phyloP scores from a whole-genome alignment of 1,139 yeast genomes.

The Suhomyces yuchorum region DNA sequence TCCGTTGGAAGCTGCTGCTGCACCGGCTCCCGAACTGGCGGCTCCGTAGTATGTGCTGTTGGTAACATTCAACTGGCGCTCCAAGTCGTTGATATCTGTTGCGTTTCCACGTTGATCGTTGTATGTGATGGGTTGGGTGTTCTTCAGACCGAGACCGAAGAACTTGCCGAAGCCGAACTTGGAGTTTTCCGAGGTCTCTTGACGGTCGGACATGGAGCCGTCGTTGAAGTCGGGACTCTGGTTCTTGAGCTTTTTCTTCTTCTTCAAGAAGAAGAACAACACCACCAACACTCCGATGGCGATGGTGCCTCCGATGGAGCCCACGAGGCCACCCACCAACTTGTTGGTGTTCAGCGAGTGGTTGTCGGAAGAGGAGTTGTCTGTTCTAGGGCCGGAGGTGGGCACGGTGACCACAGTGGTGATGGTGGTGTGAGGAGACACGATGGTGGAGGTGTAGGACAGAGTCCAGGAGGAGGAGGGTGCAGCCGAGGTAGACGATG shows the following conservation, averaged over 20 bases:
- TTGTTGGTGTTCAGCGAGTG: conserved; percentile 34
- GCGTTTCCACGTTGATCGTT: conserved; percentile 18
- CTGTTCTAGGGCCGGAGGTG: conserved; percentile 25
- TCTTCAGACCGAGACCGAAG: conserved; percentile 30
- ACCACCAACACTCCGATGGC: conserved; percentile 43
- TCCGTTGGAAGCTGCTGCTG: conserved; percentile 19
- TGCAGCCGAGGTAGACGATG: conserved; percentile 15
- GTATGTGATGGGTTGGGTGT: conserved; percentile 11
- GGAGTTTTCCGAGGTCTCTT: conserved; percentile 14
- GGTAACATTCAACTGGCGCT: conserved; percentile 25
- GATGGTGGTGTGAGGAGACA: conserved; percentile 40
- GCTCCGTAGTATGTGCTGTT: conserved; percentile 21
- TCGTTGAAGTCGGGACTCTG: conserved; percentile 51
- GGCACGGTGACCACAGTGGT: conserved; percentile 46
- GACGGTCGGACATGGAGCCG: conserved; percentile 18
- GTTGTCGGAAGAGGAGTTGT: conserved; percentile 16
- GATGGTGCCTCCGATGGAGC: conserved; percentile 50
- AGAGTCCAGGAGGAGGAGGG: conserved; percentile 5
- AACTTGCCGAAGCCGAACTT: conserved; percentile 32
- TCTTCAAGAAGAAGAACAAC: conserved; percentile 39
- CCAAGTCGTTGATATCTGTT: conserved; percentile 27
- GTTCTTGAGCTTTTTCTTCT: conserved; percentile 38
- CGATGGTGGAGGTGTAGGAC: conserved; percentile 29
- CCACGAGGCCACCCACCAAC: conserved; percentile 51
- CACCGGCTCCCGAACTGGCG: conserved; percentile 16